These are phyloP conservation scores for Ogataea neopini DNA, from an alignment of 805 yeast genomes.

Conservation along the genomic window DNA sequence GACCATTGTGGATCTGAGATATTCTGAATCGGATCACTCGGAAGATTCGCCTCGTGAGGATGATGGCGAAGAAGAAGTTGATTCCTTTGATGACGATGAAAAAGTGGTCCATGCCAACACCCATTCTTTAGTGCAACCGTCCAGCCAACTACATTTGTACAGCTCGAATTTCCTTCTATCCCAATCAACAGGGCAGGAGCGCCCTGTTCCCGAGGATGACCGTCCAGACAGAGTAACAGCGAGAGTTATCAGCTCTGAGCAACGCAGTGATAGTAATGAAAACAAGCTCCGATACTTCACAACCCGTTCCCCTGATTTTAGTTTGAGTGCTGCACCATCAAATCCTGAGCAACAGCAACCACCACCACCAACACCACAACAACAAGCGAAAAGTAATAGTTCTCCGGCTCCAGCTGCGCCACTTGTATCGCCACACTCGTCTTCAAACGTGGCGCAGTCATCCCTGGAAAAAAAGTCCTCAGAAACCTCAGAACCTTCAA, in stretches of 20 bases:
- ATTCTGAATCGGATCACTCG: conserved; percentile 28
- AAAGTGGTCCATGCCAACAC: conserved; percentile 23
- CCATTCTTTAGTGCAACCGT: background rate
- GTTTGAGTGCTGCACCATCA: background rate
- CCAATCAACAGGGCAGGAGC: conserved; percentile 54
- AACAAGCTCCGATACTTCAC: conserved; percentile 3
- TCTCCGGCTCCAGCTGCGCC: background rate
- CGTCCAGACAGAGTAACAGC: background rate
- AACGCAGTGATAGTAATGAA: background rate
- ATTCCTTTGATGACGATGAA: conserved; percentile 41
- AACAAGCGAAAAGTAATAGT: too few species aligned
- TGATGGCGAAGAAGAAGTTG: conserved; percentile 39
- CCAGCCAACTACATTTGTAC: conserved; percentile 15
- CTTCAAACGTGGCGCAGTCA: background rate
- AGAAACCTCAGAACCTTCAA: background rate
- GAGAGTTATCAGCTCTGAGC: background rate
- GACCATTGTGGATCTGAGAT: conserved; percentile 29
- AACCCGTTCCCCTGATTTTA: conserved; percentile 5
- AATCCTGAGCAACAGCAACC: too few species aligned
- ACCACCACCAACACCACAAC: background rate
- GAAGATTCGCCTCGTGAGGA: conserved; percentile 20
- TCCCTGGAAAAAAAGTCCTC: background rate
- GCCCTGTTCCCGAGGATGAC: conserved; percentile 25
- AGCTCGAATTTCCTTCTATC: conserved; percentile 36
- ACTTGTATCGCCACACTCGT: background rate